Percentiles rank a stretch among this genome's conserved stretches.
Evolutionary conservation across 441 rosid species (phyloP).

Genomic region (Dalechampia spathulata): DNA sequence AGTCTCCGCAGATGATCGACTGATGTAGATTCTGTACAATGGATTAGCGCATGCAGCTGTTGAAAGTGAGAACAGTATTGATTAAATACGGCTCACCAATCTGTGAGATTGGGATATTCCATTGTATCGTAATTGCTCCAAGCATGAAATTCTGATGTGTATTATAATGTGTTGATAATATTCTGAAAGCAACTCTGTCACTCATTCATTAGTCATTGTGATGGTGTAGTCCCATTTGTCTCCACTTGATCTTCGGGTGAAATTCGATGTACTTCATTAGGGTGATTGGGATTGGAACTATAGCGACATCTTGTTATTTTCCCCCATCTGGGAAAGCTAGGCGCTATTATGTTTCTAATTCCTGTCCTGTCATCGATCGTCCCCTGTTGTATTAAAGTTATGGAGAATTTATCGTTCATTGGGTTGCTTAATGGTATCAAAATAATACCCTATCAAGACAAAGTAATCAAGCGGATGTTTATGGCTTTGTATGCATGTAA

Average conservation of each 20-base stretch:
- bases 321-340: too few species aligned
- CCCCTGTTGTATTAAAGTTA: too few species aligned
- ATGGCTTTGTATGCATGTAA: too few species aligned
- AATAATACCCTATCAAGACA: too few species aligned
- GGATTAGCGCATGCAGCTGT: conserved; percentile 7
- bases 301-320: too few species aligned
- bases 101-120: conserved; percentile 1
- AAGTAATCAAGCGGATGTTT: too few species aligned
- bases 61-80: background rate
- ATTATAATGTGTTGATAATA: conserved; percentile 14
- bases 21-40: conserved; percentile 9
- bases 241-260: background rate
- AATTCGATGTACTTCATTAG: background rate
- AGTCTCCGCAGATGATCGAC: background rate
- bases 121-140: conserved; percentile 10
- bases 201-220: background rate
- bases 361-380: too few species aligned
- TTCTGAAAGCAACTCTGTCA: background rate
- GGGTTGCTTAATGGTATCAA: too few species aligned
- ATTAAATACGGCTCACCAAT: background rate
- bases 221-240: too few species aligned
- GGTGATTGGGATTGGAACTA: background rate
- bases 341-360: too few species aligned
- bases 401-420: too few species aligned
- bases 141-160: conserved; percentile 16